phyloP scores from a whole-genome alignment of 805 yeast species.

The Cyberlindnera samutprakarnensis region DNA sequence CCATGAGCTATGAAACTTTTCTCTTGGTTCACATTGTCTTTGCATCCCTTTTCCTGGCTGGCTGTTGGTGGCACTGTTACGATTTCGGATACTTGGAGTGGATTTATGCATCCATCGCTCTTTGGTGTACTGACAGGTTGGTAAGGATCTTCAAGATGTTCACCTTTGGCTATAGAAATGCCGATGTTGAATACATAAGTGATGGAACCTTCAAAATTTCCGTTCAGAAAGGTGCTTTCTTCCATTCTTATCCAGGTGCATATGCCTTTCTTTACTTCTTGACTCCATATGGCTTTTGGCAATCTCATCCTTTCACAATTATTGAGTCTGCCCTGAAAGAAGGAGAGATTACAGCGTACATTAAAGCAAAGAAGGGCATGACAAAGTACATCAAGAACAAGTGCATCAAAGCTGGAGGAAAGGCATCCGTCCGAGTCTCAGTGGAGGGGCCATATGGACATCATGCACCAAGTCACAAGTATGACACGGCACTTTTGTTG shows the following conservation, averaged over 20 bases:
- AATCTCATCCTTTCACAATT: conserved; percentile 67
- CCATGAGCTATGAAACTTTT: conserved; percentile 52
- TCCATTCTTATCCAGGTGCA: conserved; percentile 48
- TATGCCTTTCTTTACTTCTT: conserved; percentile 51
- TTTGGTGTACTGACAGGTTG: conserved; percentile 45
- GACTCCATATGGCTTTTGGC: conserved; percentile 47
- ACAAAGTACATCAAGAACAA: conserved; percentile 23
- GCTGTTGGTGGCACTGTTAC: conserved; percentile 52
- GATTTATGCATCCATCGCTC: conserved; percentile 14
- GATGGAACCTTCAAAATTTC: conserved; percentile 40
- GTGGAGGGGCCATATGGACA: conserved; percentile 61
- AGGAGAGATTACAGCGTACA: conserved; percentile 33
- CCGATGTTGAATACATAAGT: conserved; percentile 17
- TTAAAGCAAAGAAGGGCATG: conserved; percentile 49
- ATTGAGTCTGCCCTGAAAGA: conserved; percentile 32
- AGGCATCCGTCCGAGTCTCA: conserved; percentile 26
- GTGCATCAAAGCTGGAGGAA: conserved; percentile 2
- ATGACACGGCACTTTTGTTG: conserved; percentile 31
- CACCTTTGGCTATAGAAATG: conserved; percentile 14
- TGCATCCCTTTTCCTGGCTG: conserved; percentile 44
- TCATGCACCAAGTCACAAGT: conserved; percentile 29
- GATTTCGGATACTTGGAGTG: conserved; percentile 39
- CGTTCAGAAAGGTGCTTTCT: conserved; percentile 32
- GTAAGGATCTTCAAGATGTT: conserved; percentile 32
- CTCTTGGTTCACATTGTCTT: conserved; percentile 48